Evolutionary conservation across 345 rosid species (phyloP).

Genomic region (Salix purpurea): DNA sequence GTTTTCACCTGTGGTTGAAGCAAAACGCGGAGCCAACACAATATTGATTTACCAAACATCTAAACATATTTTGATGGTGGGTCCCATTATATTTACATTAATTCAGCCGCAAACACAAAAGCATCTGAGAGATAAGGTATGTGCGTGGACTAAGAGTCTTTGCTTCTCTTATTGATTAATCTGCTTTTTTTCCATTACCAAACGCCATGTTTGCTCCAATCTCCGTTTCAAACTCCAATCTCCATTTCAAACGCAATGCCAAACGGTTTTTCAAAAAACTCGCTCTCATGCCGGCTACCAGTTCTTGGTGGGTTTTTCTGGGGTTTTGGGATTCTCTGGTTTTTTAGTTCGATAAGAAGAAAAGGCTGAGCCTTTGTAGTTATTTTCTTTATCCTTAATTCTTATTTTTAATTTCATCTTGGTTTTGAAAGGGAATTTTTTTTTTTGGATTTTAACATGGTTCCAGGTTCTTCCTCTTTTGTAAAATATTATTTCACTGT

Average conservation of each 20-base stretch:
- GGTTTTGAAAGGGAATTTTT: background rate
- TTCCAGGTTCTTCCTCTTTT: slow-evolving; percentile 14
- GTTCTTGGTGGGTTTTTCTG: slow-evolving; percentile 9
- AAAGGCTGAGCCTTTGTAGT: background rate
- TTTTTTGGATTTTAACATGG: background rate
- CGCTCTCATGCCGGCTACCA: background rate
- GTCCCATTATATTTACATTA: too few species aligned
- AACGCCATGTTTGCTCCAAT: too few species aligned
- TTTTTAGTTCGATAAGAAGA: background rate
- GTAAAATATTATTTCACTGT: slow-evolving; percentile 17
- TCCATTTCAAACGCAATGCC: too few species aligned
- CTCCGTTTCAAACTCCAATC: too few species aligned
- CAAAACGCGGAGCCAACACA: too few species aligned
- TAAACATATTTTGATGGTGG: too few species aligned
- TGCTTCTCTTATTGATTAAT: slow-evolving; percentile 17
- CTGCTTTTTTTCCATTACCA: too few species aligned
- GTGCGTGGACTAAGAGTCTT: background rate
- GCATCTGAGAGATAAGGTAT: too few species aligned
- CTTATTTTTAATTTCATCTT: background rate
- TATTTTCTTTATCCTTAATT: background rate
- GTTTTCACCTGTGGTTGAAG: too few species aligned
- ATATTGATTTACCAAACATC: too few species aligned
- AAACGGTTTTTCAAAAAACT: slow-evolving; percentile 5
- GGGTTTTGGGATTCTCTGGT: slow-evolving; percentile 2
- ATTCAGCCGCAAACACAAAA: too few species aligned